Conservation (phyloP, 345 rosid genomes). For the Brassica incana region DNA sequence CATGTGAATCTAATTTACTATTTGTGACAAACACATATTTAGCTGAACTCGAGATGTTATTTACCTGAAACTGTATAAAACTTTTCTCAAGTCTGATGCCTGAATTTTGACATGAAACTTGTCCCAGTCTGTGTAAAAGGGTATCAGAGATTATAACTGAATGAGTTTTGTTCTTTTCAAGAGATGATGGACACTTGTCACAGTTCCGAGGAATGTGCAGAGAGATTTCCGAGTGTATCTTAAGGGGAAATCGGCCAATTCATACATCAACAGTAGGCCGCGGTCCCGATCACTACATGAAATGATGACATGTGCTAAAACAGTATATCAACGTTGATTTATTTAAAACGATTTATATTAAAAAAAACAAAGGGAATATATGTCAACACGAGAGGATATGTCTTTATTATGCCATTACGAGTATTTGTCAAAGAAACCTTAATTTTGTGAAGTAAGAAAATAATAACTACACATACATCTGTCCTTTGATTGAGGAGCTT, state of each 20-base stretch:
- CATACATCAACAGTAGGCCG: too few species aligned
- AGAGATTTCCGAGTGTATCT: slow-evolving; percentile 15
- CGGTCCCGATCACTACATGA: too few species aligned
- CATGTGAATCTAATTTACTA: not conserved
- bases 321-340: too few species aligned
- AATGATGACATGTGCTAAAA: too few species aligned
- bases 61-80: not conserved
- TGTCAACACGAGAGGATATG: slow-evolving; percentile 3
- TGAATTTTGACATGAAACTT: not conserved
- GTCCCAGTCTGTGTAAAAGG: not conserved
- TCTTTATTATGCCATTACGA: slow-evolving; percentile 2
- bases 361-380: not conserved
- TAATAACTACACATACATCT: slow-evolving; percentile 18
- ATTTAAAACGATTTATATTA: too few species aligned
- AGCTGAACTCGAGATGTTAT: not conserved
- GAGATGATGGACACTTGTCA: slow-evolving; percentile 17
- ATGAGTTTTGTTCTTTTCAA: slow-evolving; percentile 10
- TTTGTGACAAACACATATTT: not conserved
- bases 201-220: slow-evolving; percentile 9
- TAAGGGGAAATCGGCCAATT: not conserved
- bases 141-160: not conserved
- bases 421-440: slow-evolving; percentile 27
- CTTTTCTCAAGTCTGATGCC: not conserved
- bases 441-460: slow-evolving; percentile 2
- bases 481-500: slow-evolving; percentile 39